Conservation (phyloP, 2,329 filamentous ascomycete species). For the Penicillium nordicum region DNA sequence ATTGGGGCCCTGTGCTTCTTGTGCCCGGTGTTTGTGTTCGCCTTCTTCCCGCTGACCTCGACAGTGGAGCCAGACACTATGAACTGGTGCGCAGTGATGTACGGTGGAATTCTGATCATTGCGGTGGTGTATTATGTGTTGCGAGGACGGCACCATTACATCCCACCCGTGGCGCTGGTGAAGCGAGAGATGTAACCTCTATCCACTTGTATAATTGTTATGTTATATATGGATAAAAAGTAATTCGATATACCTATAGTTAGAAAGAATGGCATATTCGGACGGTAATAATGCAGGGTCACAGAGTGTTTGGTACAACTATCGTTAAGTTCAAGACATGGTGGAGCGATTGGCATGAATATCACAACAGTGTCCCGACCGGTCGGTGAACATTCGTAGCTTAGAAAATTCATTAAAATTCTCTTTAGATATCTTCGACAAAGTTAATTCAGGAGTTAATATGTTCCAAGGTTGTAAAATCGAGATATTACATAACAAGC, state of each 20-base stretch:
- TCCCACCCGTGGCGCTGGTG: conserved; percentile 24
- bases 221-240: too few relatives aligned
- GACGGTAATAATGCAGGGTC: too few relatives aligned
- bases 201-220: neutral
- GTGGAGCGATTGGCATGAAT: too few relatives aligned
- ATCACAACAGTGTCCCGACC: neutral
- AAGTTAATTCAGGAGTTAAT: neutral
- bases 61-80: conserved; percentile 31
- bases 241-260: neutral
- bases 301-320: neutral
- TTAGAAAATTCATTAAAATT: neutral
- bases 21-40: conserved; percentile 34
- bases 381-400: neutral
- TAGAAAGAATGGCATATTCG: neutral
- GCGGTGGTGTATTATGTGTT: conserved; percentile 37
- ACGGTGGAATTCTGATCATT: conserved; percentile 35
- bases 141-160: conserved; percentile 36
- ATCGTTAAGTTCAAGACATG: too few relatives aligned
- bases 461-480: too few relatives aligned
- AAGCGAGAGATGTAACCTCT: conserved; percentile 15
- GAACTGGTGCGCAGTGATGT: conserved; percentile 43
- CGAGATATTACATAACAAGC: too few relatives aligned
- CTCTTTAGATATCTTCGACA: too few relatives aligned
- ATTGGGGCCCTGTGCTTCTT: conserved; percentile 35
- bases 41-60: conserved; percentile 36